Base-by-base conservation (phyloP, 129 eudicot genomes). In the Lonicera japonica region DNA sequence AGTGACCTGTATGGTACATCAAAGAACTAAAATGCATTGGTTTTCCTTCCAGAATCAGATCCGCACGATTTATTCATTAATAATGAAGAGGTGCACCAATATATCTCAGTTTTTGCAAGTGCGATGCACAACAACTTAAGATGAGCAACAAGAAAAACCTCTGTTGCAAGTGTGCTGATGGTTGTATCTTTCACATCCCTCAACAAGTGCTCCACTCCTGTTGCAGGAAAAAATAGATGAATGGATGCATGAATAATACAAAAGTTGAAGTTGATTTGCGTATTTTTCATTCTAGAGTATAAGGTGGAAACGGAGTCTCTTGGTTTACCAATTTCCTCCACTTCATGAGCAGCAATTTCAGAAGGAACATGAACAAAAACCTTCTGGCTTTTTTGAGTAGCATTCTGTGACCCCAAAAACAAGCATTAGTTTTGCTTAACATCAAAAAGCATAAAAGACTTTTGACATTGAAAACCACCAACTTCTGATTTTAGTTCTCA, bases 291-390 rank as follows among this genome's bases (percentile, higher is more conserved):
- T 41, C 25, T 66, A 34, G 21, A 14, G 2, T 9, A 50, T 1
- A 21, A 3, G 45, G 0, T 15, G 51, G 52, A 40, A 21, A 34
- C 40, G 63, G 0, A 25, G 24, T 21, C 15, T 36, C 25, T 22
- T 22, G 25, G 58, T 16, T 50, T 80, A 92, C 98, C 99, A 45
- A 92, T 92, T 85, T 92, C 99, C 80, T 92, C 99, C 75, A 92
- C 99, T 78, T 92, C 99, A 70, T 92, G 99, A 17, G 99, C 99
- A 66, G 99, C 96, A 56, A 92, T 92, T 75, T 92, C 99, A 9
- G 99, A 92, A 58, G 95, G 85, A 54, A 85, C 95, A 12, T 92
- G 99, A 59, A 92, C 99, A 70, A 90, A 90, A 17, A 90, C 91
- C 72, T 90, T 90, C 76, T 90, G 95, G 86, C 97, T 90, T 72